A percentile compares a stretch with the other conserved stretches of the same genome.
phyloP scores from a whole-genome alignment of 441 rosid genomes.

The Gossypium lobatum region DNA sequence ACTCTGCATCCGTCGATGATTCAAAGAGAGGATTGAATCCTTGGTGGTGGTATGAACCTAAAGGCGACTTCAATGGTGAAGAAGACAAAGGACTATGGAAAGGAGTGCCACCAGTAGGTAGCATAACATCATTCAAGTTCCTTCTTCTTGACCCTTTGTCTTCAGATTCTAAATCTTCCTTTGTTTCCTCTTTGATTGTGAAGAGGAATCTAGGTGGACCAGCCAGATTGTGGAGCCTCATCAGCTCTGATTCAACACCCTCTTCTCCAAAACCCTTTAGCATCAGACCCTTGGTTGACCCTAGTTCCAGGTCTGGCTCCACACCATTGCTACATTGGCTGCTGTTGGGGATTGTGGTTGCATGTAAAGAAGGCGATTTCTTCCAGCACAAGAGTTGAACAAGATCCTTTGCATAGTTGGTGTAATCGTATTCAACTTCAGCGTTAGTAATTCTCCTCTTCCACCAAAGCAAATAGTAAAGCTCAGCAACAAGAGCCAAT shows the following conservation, averaged over 20 bases:
- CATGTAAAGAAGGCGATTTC: conserved; percentile 35
- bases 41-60: conserved; percentile 23
- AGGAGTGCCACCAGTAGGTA: conserved; percentile 16
- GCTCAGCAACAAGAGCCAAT: conserved; percentile 67
- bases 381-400: conserved; percentile 65
- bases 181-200: conserved; percentile 90
- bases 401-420: conserved; percentile 47
- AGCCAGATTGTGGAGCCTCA: conserved; percentile 74
- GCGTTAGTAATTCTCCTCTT: conserved; percentile 36
- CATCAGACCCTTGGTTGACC: conserved; percentile 49
- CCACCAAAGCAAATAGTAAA: conserved; percentile 66
- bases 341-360: conserved; percentile 4
- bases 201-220: conserved; percentile 90
- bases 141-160: conserved; percentile 69
- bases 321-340: conserved; percentile 8
- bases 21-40: conserved; percentile 89
- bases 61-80: conserved; percentile 39
- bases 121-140: conserved; percentile 63
- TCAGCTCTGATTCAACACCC: conserved; percentile 67
- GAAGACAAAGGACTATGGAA: conserved; percentile 38
- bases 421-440: conserved; percentile 40
- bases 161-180: conserved; percentile 88
- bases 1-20: conserved; percentile 48
- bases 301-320: conserved; percentile 57
- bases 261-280: conserved; percentile 42